Conservation (phyloP, 345 rosid genomes). For the Aurinia saxatilis region DNA sequence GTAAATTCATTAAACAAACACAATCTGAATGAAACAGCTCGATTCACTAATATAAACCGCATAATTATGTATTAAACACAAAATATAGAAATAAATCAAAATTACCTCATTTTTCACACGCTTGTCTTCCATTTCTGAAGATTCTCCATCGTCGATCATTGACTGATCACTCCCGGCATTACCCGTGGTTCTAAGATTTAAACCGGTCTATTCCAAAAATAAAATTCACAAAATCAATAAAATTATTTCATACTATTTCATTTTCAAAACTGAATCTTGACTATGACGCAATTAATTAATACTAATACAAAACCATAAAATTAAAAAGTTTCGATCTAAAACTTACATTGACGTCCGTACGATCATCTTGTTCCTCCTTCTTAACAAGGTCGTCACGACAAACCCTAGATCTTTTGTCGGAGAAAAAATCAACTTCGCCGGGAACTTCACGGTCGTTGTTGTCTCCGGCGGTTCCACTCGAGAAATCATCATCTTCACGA, state of each 20-base stretch:
- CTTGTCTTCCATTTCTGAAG: conserved; percentile 51
- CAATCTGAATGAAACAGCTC: background rate
- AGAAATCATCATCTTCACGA: conserved; percentile 25
- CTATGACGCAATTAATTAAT: too few species aligned
- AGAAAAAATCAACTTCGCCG: conserved; percentile 80
- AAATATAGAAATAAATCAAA: background rate
- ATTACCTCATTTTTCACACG: conserved; percentile 57
- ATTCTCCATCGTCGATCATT: conserved; percentile 65
- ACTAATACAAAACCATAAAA: background rate
- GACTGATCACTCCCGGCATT: conserved; percentile 75
- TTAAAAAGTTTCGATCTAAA: too few species aligned
- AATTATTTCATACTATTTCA: background rate
- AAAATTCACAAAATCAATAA: background rate
- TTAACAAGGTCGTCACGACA: conserved; percentile 35
- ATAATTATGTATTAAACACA: background rate
- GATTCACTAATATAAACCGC: background rate
- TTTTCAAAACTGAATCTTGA: background rate
- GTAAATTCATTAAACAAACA: background rate
- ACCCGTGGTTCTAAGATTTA: conserved; percentile 63
- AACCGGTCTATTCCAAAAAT: conserved; percentile 49
- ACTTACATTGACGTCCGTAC: conserved; percentile 53
- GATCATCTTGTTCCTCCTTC: conserved; percentile 38
- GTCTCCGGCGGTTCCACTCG: conserved; percentile 12
- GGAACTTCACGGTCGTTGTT: conserved; percentile 28
- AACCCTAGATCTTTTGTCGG: conserved; percentile 33